Percentiles rank a stretch among this genome's conserved stretches.
phyloP scores from a whole-genome alignment of 2,329 filamentous ascomycete genomes.

The Scleromitrula shiraiana region DNA sequence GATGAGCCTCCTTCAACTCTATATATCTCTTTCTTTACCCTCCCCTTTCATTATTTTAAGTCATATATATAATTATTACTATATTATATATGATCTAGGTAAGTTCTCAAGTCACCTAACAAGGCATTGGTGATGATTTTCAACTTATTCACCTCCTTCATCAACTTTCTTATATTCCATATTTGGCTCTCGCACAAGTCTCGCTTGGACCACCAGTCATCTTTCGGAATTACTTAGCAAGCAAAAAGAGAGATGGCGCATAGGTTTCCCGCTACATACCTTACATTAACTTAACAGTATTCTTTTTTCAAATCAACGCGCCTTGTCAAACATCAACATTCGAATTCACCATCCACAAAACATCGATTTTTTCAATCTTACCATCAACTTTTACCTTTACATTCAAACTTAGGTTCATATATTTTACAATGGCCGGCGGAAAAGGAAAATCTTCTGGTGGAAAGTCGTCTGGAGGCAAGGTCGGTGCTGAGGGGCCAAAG shows the following conservation, averaged over 20 bases:
- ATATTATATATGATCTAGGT: neutral
- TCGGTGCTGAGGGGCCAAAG: constrained; percentile 29
- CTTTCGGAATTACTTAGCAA: constrained; percentile 5
- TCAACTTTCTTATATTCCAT: neutral
- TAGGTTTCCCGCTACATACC: constrained; percentile 4
- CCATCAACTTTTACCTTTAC: constrained; percentile 14
- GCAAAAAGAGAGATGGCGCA: constrained; percentile 5
- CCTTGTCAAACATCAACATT: constrained; percentile 12
- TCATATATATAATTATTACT: neutral
- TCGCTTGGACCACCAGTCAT: constrained; percentile 10
- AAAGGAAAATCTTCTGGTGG: constrained; percentile 32
- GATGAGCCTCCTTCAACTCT: neutral
- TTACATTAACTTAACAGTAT: constrained; percentile 7
- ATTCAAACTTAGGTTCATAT: neutral
- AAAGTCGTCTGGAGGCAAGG: constrained; percentile 32
- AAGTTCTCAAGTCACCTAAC: neutral
- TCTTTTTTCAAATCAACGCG: constrained; percentile 5
- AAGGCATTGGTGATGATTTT: constrained; percentile 7
- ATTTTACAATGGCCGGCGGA: constrained; percentile 29
- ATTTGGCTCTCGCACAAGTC: constrained; percentile 10
- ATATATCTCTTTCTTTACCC: neutral
- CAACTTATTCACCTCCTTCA: constrained; percentile 3
- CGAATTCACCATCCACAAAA: neutral
- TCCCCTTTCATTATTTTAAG: neutral
- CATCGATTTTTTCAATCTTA: constrained; percentile 2